These are phyloP conservation scores for Hypoxylon perforatum DNA, from an alignment of 495 filamentous ascomycete species.

Conservation along the genomic window DNA sequence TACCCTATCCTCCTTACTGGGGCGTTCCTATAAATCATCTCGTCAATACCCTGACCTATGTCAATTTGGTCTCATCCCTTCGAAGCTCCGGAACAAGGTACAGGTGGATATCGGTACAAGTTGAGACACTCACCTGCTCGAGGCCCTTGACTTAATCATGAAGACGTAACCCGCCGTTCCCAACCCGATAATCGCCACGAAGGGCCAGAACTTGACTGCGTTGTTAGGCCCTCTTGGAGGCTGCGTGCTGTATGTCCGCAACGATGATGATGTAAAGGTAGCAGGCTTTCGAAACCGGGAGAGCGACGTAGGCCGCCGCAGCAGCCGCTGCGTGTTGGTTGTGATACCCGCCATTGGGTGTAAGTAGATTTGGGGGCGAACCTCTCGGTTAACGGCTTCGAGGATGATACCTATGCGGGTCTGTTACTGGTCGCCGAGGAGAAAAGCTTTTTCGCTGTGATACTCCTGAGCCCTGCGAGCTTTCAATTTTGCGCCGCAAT, in stretches of 20 bases:
- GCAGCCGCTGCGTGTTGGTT: slow-evolving; percentile 23
- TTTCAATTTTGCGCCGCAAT: slow-evolving; percentile 29
- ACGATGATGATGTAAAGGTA: background rate
- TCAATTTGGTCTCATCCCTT: background rate
- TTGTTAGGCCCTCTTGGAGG: slow-evolving; percentile 44
- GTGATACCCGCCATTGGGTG: slow-evolving; percentile 26
- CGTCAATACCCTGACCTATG: slow-evolving; percentile 11
- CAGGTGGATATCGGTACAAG: background rate
- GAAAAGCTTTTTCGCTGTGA: background rate
- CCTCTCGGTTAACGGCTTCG: slow-evolving; percentile 8
- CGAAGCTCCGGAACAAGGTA: background rate
- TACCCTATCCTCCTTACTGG: slow-evolving; percentile 20
- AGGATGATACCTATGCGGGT: slow-evolving; percentile 4
- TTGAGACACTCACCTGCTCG: slow-evolving; percentile 42
- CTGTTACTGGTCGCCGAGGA: background rate
- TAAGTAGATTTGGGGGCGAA: slow-evolving; percentile 17
- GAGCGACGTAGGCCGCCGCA: slow-evolving; percentile 12
- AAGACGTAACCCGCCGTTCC: slow-evolving; percentile 60
- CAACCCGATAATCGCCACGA: slow-evolving; percentile 57
- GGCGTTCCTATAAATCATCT: slow-evolving; percentile 15
- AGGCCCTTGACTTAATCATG: slow-evolving; percentile 50
- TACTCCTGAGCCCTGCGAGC: background rate
- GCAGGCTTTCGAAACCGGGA: slow-evolving; percentile 29
- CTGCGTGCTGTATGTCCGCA: slow-evolving; percentile 45
- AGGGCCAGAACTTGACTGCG: slow-evolving; percentile 62